Evolutionary conservation across 1,139 yeast species (phyloP), one percentile per base, ranked within the genome.

Genomic region (Pichia cactophila): DNA sequence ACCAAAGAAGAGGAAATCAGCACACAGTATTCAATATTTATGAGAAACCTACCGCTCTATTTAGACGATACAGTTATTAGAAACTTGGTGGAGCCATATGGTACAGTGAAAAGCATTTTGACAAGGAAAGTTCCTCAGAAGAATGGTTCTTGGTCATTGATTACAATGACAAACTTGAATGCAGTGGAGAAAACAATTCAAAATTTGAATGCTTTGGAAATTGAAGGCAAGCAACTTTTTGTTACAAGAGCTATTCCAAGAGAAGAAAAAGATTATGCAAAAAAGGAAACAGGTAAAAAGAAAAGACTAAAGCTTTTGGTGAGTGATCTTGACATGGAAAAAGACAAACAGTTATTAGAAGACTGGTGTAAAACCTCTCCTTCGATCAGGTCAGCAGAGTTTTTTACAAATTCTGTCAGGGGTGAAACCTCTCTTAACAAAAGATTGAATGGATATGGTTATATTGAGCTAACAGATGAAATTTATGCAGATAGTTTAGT

Each of bases 141-240:
- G 48, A 65, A 68, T 29, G 73, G 77, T 2, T 54, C 71, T 23
- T 75, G 79, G 78, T 73, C 76, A 4, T 65, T 74, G 45, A 64
- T 74, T 8, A 74, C 75, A 0, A 67, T 69, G 59, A 69, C 69
- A 42, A 62, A 62, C 38, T 60, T 62, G 36, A 52, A 53, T 26
- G 56, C 64, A 3, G 61, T 63, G n/a, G 58, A 59, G 20, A 50
- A 45, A 17, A 61, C 68, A 0, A 59, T 65, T 16, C 43, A 56
- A 4, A 57, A 53, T 16, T 49, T 66, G 42, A 61, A 64, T 46
- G 44, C 55, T 5, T 48, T 61, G 23, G 58, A 57, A 41, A 49
- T 65, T 42, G 63, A 62, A 41, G 60, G 59, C 11, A 62, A 61
- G 33, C 58, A 58, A 42, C 50, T 67, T n/a, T 61, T 57, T 51